Base-by-base conservation (phyloP, 768 basidiomycete species). In the Candolleomyces eurysporus region DNA sequence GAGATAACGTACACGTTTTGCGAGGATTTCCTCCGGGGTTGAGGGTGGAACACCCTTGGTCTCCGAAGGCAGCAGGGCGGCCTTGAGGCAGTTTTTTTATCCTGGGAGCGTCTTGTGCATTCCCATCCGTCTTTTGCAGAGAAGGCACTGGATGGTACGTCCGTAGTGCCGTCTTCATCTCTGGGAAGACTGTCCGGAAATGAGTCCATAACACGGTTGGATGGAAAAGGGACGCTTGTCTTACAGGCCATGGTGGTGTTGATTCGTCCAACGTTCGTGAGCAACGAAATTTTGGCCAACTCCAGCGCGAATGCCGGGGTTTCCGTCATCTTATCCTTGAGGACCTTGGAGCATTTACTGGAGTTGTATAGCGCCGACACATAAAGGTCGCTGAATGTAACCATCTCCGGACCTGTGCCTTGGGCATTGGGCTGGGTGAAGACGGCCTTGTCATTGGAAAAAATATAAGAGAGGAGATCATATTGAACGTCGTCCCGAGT, bases 81-180 rank as follows among this genome's bases (percentile, higher is more conserved):
- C 91, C 70, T 94, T 95, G 55, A 96, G 80, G 71, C 90, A 90
- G 64, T 92, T 92, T 75, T 75, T 96, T 96, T 73, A 96, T 92
- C 62, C 94, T 85, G 21, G 94, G 93, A 45, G 93, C 93, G 72
- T 96, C 93, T 71, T 94, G 92, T 7, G 92, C 85, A 71, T 94
- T 93, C 17, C 89, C 90, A 65, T 90, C 88, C 16, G 92, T 91
- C 77, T 91, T 91, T 71, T 95, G 93, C 30, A 95, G 77, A 32
- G 89, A 90, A 10, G 94, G 94, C n/a, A 94, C 86, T 31, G 94
- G 92, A 68, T 95, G 94, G 72, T 95, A 95, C 58, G 91, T 92
- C 69, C 93, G 80, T 59, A 95, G 78, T 19, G 91, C 90, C 5
- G 94, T 95, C 73, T 92, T 91, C 93, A 95, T 94, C 78, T 94